phyloP scores from a whole-genome alignment of 164 flowering plant species.

The Akebia trifoliata region DNA sequence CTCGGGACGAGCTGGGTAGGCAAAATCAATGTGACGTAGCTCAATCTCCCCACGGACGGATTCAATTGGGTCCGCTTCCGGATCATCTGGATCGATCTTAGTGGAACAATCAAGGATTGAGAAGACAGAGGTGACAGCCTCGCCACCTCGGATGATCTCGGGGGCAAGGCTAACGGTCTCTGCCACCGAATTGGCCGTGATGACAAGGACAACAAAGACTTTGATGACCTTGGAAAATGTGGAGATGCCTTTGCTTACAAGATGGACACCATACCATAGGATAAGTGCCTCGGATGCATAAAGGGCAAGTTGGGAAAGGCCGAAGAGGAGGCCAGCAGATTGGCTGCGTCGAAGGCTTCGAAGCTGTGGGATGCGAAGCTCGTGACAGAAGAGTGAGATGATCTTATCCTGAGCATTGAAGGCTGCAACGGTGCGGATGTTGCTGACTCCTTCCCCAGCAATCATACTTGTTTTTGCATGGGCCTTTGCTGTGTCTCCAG shows the following conservation, averaged over 20 bases:
- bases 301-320: constrained; percentile 89
- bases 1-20: constrained; percentile 90
- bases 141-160: constrained; percentile 87
- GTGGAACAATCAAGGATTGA: constrained; percentile 75
- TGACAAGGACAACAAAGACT: constrained; percentile 86
- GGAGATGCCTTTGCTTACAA: constrained; percentile 74
- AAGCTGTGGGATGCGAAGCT: constrained; percentile 67
- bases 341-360: constrained; percentile 72
- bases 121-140: constrained; percentile 84
- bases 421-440: constrained; percentile 94
- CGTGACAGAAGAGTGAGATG: constrained; percentile 66
- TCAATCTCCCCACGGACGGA: constrained; percentile 86
- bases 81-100: constrained; percentile 88
- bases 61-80: constrained; percentile 65
- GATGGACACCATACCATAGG: constrained; percentile 93
- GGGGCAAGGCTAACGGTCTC: constrained; percentile 97
- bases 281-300: constrained; percentile 87
- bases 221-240: constrained; percentile 93
- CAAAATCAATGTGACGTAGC: constrained; percentile 81
- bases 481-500: constrained; percentile 98
- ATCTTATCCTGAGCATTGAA: constrained; percentile 92
- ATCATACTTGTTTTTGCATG: constrained; percentile 98
- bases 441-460: constrained; percentile 98
- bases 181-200: constrained; percentile 94
- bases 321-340: constrained; percentile 75